Conservation (phyloP, 2,329 filamentous ascomycete genomes). For the Aspergillus quadrilineatus region DNA sequence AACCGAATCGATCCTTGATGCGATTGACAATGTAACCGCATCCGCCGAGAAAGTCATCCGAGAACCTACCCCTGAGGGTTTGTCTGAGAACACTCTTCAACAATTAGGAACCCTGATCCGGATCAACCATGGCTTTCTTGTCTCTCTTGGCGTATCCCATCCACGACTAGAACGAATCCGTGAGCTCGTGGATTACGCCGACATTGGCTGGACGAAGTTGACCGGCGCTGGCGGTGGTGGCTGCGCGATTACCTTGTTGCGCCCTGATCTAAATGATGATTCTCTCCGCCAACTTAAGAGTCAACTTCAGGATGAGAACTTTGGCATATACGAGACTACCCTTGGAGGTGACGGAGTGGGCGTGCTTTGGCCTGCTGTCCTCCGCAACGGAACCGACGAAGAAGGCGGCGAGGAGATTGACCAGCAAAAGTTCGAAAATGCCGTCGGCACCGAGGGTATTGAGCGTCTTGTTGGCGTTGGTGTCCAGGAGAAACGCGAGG, state of each 20-base stretch:
- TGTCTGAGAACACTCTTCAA: conserved; percentile 63
- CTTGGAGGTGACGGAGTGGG: conserved; percentile 92
- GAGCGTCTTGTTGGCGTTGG: conserved; percentile 83
- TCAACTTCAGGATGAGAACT: conserved; percentile 69
- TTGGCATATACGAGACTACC: conserved; percentile 81
- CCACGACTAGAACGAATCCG: conserved; percentile 88
- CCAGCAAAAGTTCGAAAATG: conserved; percentile 80
- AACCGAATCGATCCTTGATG: conserved; percentile 76
- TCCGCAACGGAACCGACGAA: conserved; percentile 79
- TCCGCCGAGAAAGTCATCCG: conserved; percentile 57
- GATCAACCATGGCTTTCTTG: conserved; percentile 89
- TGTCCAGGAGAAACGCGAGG: conserved; percentile 66
- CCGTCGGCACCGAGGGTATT: conserved; percentile 78
- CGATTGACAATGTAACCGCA: conserved; percentile 68
- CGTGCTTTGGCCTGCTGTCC: conserved; percentile 86
- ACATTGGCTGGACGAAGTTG: conserved; percentile 94
- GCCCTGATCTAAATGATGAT: conserved; percentile 59
- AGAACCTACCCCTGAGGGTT: conserved; percentile 66
- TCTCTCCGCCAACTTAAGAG: conserved; percentile 64
- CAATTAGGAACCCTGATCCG: conserved; percentile 83
- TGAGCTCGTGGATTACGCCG: conserved; percentile 83
- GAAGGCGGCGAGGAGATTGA: conserved; percentile 91
- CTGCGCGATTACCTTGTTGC: conserved; percentile 88
- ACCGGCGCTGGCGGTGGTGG: conserved; percentile 94
- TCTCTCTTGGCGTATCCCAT: conserved; percentile 91